Conservation (phyloP, 768 basidiomycete species). For the Serendipita sp. region DNA sequence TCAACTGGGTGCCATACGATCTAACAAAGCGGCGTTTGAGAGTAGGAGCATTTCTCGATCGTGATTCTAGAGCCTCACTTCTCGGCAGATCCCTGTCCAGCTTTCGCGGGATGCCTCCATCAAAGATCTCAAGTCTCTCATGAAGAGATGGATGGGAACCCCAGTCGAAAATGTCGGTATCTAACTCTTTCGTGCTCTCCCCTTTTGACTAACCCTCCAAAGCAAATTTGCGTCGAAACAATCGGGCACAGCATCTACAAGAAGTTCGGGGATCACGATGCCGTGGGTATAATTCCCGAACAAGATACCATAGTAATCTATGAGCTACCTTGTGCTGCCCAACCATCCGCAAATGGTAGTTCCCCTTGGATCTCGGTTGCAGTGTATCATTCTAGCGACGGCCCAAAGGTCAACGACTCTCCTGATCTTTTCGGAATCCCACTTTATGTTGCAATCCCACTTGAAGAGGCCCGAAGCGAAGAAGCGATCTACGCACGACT, state of each 20-base stretch:
- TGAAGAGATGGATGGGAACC: slow-evolving; percentile 61
- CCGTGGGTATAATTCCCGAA: slow-evolving; percentile 56
- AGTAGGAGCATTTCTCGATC: slow-evolving; percentile 23
- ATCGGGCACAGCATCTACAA: slow-evolving; percentile 74
- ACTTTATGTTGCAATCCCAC: slow-evolving; percentile 42
- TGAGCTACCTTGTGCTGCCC: slow-evolving; percentile 62
- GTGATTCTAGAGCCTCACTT: not conserved
- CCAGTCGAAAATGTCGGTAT: slow-evolving; percentile 51
- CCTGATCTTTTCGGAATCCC: slow-evolving; percentile 42
- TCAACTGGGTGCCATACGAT: slow-evolving; percentile 73
- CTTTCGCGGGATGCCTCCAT: slow-evolving; percentile 64
- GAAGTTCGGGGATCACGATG: slow-evolving; percentile 55
- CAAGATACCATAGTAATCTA: slow-evolving; percentile 59
- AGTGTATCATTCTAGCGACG: slow-evolving; percentile 22
- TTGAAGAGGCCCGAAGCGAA: slow-evolving; percentile 35
- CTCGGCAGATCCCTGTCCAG: slow-evolving; percentile 47
- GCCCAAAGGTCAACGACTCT: not conserved
- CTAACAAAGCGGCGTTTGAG: slow-evolving; percentile 42
- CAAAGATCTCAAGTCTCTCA: slow-evolving; percentile 55
- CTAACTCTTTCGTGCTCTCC: not conserved
- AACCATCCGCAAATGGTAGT: slow-evolving; percentile 16
- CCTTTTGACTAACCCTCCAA: not conserved
- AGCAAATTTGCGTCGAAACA: slow-evolving; percentile 76
- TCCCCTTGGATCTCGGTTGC: slow-evolving; percentile 13
- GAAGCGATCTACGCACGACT: slow-evolving; percentile 53